Conservation (phyloP, 441 rosid genomes). For the Populus tomentosa region DNA sequence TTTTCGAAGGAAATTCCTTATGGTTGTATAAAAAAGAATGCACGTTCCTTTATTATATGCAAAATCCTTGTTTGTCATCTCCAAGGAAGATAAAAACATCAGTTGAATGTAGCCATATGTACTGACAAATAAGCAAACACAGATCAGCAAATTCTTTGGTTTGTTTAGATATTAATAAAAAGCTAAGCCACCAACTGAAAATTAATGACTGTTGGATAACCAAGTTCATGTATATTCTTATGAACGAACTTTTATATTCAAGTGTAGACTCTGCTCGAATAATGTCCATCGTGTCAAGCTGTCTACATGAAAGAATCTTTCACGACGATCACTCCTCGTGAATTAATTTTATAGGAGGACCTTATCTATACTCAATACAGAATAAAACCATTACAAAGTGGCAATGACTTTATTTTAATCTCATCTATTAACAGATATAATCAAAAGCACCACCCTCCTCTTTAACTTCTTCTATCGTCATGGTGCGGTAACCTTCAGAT, state of each 20-base stretch:
- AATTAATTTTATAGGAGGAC: background rate
- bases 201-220: background rate
- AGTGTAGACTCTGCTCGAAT: background rate
- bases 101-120: background rate
- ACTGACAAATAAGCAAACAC: background rate
- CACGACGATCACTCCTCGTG: constrained; percentile 5
- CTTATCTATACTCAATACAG: background rate
- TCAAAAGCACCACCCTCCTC: background rate
- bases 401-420: constrained; percentile 5
- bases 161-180: background rate
- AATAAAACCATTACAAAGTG: constrained; percentile 11
- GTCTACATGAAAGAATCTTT: background rate
- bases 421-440: constrained; percentile 3
- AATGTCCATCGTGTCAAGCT: background rate
- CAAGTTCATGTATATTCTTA: background rate
- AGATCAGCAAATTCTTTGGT: background rate
- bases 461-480: constrained; percentile 17
- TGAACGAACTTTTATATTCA: background rate
- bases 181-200: background rate
- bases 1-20: background rate
- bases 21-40: background rate
- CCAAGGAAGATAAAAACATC: background rate
- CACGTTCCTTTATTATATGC: background rate
- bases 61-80: background rate
- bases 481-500: constrained; percentile 32